A percentile compares a stretch with the other conserved stretches of the same genome.
Evolutionary conservation across 2,329 filamentous ascomycete species (phyloP).

Genomic region (Ramichloridium luteum): DNA sequence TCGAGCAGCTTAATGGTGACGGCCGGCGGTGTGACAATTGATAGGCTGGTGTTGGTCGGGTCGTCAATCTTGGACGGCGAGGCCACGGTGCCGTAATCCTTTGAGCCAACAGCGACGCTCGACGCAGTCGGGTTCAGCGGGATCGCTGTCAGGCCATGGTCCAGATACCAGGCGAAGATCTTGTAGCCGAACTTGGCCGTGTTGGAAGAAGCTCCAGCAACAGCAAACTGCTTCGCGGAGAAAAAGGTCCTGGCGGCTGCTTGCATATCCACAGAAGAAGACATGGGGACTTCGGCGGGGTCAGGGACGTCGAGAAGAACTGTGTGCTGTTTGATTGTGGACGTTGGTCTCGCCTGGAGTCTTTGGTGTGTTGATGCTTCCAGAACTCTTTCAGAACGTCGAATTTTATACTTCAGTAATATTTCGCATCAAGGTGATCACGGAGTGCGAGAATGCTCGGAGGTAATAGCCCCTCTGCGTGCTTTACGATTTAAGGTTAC

Average conservation of each 20-base stretch:
- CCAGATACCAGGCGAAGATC: constrained; percentile 81
- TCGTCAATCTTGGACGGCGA: constrained; percentile 53
- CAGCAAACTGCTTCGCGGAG: constrained; percentile 66
- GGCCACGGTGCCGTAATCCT: constrained; percentile 51
- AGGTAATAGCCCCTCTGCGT: too few relatives aligned
- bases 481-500: too few relatives aligned
- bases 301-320: too few relatives aligned
- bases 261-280: constrained; percentile 42
- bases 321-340: too few relatives aligned
- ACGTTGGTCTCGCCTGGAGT: too few relatives aligned
- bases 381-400: too few relatives aligned
- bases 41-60: constrained; percentile 61
- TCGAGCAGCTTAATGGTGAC: constrained; percentile 62
- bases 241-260: constrained; percentile 69
- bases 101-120: constrained; percentile 49
- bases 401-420: too few relatives aligned
- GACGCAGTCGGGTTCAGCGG: constrained; percentile 68
- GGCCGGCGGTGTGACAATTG: constrained; percentile 73
- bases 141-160: constrained; percentile 61
- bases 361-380: too few relatives aligned
- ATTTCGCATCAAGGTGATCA: too few relatives aligned
- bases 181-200: constrained; percentile 79
- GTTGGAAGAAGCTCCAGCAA: constrained; percentile 82
- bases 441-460: too few relatives aligned
- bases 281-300: too few relatives aligned